Base-by-base conservation (phyloP, 495 filamentous ascomycete species). In the Penicillium goetzii region DNA sequence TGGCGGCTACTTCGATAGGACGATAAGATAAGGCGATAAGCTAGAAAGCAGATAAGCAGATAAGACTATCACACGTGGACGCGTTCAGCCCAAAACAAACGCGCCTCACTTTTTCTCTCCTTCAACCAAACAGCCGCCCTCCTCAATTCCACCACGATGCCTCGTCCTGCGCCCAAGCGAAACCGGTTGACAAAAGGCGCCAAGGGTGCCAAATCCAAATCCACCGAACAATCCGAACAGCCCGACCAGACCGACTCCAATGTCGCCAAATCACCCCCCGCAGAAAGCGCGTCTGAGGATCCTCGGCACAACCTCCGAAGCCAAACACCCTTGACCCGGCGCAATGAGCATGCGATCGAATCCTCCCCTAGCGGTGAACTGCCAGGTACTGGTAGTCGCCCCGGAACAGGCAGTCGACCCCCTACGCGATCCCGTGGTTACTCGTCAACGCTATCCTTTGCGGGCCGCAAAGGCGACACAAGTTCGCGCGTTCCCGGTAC, bases 391-490 rank as follows among this genome's bases (percentile, higher is more conserved):
- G 72, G 74, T 1, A 81, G 78, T 60, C 69, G 66, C 26, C 71
- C 71, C 23, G 77, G 73, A n/a, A 80, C 78, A n/a, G 72, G 70
- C 6, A 80, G 78, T 60, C 72, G 79, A 41, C 79, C 77, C 40
- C 75, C 77, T 23, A 80, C 78, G 1, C 67, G 80, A 65, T 77
- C 80, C 36, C 77, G 80, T n/a, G 80, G 80, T 26, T 82, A 82
- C 54, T 82, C 80, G 1, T 79, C 80, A 38, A 80, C 80, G 9
- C 59, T 80, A 30, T 81, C 78, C 9, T 64, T 82, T 21, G 76
- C 68, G 26, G 78, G 76, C 25, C 74, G 78, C 55, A 80, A 79
- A 67, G 78, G 76, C 34, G 78, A 82, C 54, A 63, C 66, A 23
- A 68, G 62, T 57, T 78, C 78, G 25, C 76, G 76, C 25, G 66